Evolutionary conservation across 2,329 filamentous ascomycete genomes (phyloP).

Genomic region (Aspergillus fumigatiaffinis): DNA sequence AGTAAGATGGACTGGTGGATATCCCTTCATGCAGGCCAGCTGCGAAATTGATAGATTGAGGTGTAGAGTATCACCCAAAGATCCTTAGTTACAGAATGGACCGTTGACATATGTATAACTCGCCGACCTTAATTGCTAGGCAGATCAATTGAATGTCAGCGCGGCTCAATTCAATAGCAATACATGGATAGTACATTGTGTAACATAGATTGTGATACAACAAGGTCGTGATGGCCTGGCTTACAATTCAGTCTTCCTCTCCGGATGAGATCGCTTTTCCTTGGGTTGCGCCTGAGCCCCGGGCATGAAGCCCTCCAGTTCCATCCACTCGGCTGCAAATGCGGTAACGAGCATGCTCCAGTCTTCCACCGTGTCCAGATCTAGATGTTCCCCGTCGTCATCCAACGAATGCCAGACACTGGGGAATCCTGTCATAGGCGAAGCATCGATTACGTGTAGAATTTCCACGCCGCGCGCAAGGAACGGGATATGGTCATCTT

Average conservation of each 20-base stretch:
- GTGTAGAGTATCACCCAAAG: not conserved
- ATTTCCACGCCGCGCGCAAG: conserved; percentile 81
- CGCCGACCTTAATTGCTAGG: conserved; percentile 13
- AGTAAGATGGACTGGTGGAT: not conserved
- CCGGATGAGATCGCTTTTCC: conserved; percentile 8
- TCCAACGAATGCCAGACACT: conserved; percentile 78
- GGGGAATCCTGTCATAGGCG: conserved; percentile 59
- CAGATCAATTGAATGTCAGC: conserved; percentile 11
- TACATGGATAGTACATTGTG: not conserved
- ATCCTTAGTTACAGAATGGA: not conserved
- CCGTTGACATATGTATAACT: not conserved
- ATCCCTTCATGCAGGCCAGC: not conserved
- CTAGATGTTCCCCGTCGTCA: conserved; percentile 81
- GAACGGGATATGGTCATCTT: conserved; percentile 92
- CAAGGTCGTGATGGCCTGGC: conserved; percentile 9
- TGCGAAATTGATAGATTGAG: not conserved
- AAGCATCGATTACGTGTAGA: conserved; percentile 79
- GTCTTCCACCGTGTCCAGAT: conserved; percentile 74
- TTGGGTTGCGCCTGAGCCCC: not conserved
- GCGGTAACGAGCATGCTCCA: conserved; percentile 82
- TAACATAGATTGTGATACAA: not conserved
- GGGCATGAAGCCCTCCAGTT: conserved; percentile 59
- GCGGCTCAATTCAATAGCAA: not conserved
- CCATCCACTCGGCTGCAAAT: conserved; percentile 90
- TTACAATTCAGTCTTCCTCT: conserved; percentile 41